These are phyloP conservation scores for Diversispora epigaea DNA, from an alignment of 192 early-diverging fungal species.

Conservation along the genomic window DNA sequence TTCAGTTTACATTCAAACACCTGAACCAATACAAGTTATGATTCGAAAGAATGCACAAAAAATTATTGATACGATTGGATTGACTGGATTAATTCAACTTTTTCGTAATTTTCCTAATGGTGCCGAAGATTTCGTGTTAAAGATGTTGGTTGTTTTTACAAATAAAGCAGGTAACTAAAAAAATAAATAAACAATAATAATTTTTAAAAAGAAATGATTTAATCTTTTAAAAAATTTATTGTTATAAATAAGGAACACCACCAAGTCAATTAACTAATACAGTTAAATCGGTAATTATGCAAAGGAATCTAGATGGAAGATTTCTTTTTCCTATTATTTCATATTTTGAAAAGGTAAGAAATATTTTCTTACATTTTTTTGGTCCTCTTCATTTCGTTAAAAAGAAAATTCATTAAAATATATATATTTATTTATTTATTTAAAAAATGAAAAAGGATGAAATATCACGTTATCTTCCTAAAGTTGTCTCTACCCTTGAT, in stretches of 20 bases:
- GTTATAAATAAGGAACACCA: slow-evolving; percentile 37
- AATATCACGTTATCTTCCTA: slow-evolving; percentile 57
- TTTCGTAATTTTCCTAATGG: slow-evolving; percentile 71
- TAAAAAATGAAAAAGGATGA: slow-evolving; percentile 42
- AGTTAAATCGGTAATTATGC: slow-evolving; percentile 51
- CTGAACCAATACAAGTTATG: slow-evolving; percentile 2
- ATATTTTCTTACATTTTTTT: background rate
- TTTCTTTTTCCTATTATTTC: slow-evolving; percentile 71
- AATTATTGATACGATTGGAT: slow-evolving; percentile 37
- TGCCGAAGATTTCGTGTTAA: slow-evolving; percentile 64
- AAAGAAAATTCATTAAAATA: slow-evolving; percentile 8
- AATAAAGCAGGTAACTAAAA: slow-evolving; percentile 42
- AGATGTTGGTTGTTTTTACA: slow-evolving; percentile 64
- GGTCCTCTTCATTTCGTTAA: background rate
- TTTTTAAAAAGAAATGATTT: background rate
- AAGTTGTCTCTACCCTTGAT: slow-evolving; percentile 63
- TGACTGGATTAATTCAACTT: slow-evolving; percentile 50
- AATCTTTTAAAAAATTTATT: slow-evolving; percentile 7
- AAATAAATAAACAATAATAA: background rate
- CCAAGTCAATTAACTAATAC: slow-evolving; percentile 55
- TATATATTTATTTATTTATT: background rate
- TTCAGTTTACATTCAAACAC: background rate
- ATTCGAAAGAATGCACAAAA: slow-evolving; percentile 18
- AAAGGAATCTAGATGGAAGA: slow-evolving; percentile 59
- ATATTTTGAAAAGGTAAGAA: slow-evolving; percentile 58